Evolutionary conservation across 495 filamentous ascomycete species (phyloP), one percentile per base, ranked within the genome.

Genomic region (Tuber brumale): DNA sequence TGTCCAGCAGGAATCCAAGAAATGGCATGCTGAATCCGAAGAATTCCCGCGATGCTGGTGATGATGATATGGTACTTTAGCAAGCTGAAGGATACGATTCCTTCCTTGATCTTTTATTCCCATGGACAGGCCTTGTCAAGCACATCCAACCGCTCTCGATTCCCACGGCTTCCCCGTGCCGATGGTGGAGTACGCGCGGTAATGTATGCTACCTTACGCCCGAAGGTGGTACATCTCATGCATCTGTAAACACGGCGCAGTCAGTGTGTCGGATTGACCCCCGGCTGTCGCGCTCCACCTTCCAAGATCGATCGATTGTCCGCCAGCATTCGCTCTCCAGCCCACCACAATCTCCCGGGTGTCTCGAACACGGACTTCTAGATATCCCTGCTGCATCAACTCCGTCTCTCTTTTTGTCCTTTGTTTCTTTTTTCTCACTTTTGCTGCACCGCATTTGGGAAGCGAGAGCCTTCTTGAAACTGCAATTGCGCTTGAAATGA

Each of bases 321-420:
- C 76, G 78, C 76, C 69, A 78, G 57, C 70, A 45, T 78, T 73
- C 74, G 76, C 76, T 72, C 74, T 78, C 73, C 72, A 75, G 78
- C 78, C 77, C 78, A 80, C 76, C 77, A 80, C 76, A 80, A 79
- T 76, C 70, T 80, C 78, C 77, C 45, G 76, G 78, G 76, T 80
- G 78, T 76, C 78, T 44, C 18, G 78, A 35, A 66, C 27, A 66
- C 31, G 12, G 57, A 66, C 57, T 66, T 35, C 27, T 46, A 73
- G 79, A 80, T 73, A 48, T n/a, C 70, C 41, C 78, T 80, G 51
- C 72, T 69, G 51, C 76, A 72, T 57, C 43, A 27, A 27, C 69
- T 75, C 77, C 72, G 72, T 51, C 72, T 73, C 48, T 48, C 31
- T 66, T 69, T 71, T 61, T 73, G 21, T 21, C 8, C 69, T 21